Conservation (phyloP, 352 stramenopile species). For the Proteromonas lacertae region DNA sequence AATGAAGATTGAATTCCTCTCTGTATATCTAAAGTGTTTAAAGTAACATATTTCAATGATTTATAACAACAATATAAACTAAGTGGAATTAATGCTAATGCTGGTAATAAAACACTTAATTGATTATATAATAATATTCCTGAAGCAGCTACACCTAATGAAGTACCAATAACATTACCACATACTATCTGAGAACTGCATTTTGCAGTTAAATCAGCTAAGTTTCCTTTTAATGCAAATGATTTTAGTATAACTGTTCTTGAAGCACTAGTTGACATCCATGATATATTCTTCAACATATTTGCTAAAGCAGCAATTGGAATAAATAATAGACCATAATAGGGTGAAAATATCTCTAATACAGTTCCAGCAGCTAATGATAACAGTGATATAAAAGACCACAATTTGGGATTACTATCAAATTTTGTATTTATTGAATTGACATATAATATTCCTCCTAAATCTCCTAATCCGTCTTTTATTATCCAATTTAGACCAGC, state of each 20-base stretch:
- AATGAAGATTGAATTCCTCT: too few species aligned
- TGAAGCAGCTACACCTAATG: constrained; percentile 5
- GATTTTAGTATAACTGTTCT: constrained; percentile 64
- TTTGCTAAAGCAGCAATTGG: constrained; percentile 42
- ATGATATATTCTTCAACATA: constrained; percentile 78
- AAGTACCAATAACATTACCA: constrained; percentile 34
- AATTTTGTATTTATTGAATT: constrained; percentile 50
- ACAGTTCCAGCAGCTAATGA: constrained; percentile 48
- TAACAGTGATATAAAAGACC: constrained; percentile 45
- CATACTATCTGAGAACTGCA: constrained; percentile 60
- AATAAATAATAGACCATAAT: constrained; percentile 37
- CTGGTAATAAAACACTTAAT: too few species aligned
- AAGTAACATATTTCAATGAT: too few species aligned
- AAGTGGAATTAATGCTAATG: too few species aligned
- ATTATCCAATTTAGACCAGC: constrained; percentile 77
- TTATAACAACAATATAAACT: too few species aligned
- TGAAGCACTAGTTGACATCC: constrained; percentile 58
- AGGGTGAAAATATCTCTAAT: constrained; percentile 46
- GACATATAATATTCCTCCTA: constrained; percentile 67
- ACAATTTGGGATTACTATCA: constrained; percentile 65
- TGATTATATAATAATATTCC: too few species aligned
- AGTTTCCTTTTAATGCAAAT: constrained; percentile 41
- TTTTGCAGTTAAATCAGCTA: constrained; percentile 80
- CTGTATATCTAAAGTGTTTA: too few species aligned
- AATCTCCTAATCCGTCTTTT: constrained; percentile 76